A percentile compares a stretch with the other conserved stretches of the same genome.
These are phyloP conservation scores for Cryoendolithus antarcticus DNA, from an alignment of 2,329 filamentous ascomycete genomes.

Conservation along the genomic window DNA sequence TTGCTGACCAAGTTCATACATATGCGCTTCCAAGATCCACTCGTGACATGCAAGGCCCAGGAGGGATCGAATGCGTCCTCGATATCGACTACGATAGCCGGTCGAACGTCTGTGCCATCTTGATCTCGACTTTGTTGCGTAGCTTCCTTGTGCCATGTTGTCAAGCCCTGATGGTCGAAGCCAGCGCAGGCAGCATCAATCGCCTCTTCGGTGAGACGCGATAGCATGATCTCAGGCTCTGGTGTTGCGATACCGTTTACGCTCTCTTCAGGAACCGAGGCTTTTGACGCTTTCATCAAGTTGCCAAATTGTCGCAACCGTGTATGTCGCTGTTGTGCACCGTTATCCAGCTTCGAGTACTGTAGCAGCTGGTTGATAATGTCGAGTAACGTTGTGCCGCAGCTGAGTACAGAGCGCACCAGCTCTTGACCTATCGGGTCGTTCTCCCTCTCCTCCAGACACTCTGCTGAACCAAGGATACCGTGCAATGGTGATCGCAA, in stretches of 20 bases:
- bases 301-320: background rate
- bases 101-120: conserved; percentile 29
- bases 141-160: too few relatives aligned
- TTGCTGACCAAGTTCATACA: conserved; percentile 39
- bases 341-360: conserved; percentile 33
- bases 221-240: conserved; percentile 27
- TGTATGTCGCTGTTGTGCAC: conserved; percentile 6
- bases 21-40: conserved; percentile 35
- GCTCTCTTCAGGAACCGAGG: conserved; percentile 7
- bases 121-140: conserved; percentile 7
- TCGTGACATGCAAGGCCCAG: conserved; percentile 33
- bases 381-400: conserved; percentile 39
- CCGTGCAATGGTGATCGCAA: conserved; percentile 37
- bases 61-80: conserved; percentile 19
- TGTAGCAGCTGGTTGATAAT: conserved; percentile 34
- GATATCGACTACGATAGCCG: conserved; percentile 31
- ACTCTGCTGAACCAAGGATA: conserved; percentile 35
- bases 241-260: conserved; percentile 13
- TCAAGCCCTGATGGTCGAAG: conserved; percentile 7
- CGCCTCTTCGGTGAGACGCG: conserved; percentile 40
- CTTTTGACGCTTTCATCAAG: conserved; percentile 3
- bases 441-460: conserved; percentile 27
- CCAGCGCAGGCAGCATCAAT: conserved; percentile 37
- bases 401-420: conserved; percentile 37
- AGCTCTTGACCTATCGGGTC: conserved; percentile 30